A percentile compares a stretch with the other conserved stretches of the same genome.
phyloP scores from a whole-genome alignment of 2,329 filamentous ascomycete species.

The Corniculantispora saksenae region DNA sequence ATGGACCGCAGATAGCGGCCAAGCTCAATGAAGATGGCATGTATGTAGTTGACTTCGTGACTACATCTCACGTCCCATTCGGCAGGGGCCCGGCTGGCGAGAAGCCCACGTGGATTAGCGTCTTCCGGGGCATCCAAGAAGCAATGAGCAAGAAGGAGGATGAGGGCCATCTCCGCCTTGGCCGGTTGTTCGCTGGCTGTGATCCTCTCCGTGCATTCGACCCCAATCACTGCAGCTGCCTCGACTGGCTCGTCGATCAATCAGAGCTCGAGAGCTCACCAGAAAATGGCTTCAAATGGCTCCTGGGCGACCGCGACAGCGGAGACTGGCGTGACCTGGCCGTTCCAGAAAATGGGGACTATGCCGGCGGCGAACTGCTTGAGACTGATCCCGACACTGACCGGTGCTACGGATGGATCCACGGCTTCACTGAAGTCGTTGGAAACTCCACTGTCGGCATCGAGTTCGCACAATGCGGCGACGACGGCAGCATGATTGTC shows the following conservation, averaged over 20 bases:
- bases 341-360: neutral
- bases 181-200: neutral
- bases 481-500: neutral
- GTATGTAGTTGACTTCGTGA: too few species aligned
- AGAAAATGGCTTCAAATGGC: slow-evolving; percentile 2
- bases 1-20: too few species aligned
- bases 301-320: neutral
- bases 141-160: neutral
- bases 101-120: neutral
- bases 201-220: slow-evolving; percentile 8
- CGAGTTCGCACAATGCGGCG: neutral
- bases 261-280: neutral
- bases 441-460: neutral
- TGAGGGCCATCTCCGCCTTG: neutral
- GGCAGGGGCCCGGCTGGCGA: neutral
- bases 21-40: too few species aligned
- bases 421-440: neutral
- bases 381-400: neutral
- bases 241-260: neutral
- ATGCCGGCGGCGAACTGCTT: neutral
- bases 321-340: neutral
- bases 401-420: neutral
- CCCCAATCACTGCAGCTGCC: slow-evolving; percentile 18
- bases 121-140: neutral
- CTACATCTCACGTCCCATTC: neutral